Conservation (phyloP, 345 rosid genomes). For the Murraya koenigii region DNA sequence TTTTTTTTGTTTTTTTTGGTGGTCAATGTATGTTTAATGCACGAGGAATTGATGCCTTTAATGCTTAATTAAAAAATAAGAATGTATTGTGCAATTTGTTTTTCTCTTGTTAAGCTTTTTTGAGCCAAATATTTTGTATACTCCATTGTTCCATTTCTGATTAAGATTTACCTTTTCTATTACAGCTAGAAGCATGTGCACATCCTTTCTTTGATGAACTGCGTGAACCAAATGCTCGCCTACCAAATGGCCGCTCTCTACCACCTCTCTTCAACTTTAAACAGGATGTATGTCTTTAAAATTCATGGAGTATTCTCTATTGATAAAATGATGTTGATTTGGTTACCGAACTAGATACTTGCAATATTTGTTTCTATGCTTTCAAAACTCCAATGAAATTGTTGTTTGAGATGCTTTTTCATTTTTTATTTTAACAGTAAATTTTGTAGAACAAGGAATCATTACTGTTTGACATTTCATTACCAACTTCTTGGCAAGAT, state of each 20-base stretch:
- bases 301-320: not conserved
- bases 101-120: not conserved
- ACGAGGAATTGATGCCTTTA: not conserved
- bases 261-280: slow-evolving; percentile 68
- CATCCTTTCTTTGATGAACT: slow-evolving; percentile 74
- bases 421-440: not conserved
- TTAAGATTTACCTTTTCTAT: not conserved
- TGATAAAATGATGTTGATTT: not conserved
- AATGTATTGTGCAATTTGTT: not conserved
- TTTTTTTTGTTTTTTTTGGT: not conserved
- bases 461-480: not conserved
- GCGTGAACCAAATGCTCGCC: slow-evolving; percentile 56
- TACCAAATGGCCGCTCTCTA: slow-evolving; percentile 54
- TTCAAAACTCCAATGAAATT: not conserved
- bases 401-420: not conserved
- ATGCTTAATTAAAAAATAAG: not conserved
- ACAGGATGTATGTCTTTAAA: slow-evolving; percentile 52
- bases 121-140: no score
- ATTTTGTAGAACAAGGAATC: not conserved
- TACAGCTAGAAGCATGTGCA: slow-evolving; percentile 64
- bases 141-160: not conserved
- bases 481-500: not conserved
- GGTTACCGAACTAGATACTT: not conserved
- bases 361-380: not conserved
- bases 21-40: not conserved